Conservation (phyloP, 2,329 filamentous ascomycete genomes). For the Talaromyces sp. region DNA sequence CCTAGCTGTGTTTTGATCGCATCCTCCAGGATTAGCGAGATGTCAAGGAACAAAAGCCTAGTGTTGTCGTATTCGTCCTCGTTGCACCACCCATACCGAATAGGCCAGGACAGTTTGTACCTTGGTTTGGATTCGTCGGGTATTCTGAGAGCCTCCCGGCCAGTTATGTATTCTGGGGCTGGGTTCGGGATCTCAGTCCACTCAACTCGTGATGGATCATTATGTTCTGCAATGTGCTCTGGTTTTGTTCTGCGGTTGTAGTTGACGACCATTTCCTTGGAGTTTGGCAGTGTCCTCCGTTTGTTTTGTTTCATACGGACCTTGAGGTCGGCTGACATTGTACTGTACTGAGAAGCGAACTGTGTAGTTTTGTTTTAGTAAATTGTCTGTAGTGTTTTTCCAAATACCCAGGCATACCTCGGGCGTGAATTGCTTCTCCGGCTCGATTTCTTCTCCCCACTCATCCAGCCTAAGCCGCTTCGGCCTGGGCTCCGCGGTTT, state of each 20-base stretch:
- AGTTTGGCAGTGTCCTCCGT: slow-evolving; percentile 92
- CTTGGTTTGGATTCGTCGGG: slow-evolving; percentile 83
- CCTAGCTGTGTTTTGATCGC: slow-evolving; percentile 82
- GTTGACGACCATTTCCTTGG: slow-evolving; percentile 89
- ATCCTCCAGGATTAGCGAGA: slow-evolving; percentile 80
- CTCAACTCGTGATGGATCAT: slow-evolving; percentile 87
- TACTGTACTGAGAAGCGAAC: slow-evolving; percentile 64
- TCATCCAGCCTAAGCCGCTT: slow-evolving; percentile 58
- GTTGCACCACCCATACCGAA: slow-evolving; percentile 80
- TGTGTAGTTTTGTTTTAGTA: slow-evolving; percentile 19
- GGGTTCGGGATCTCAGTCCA: slow-evolving; percentile 78
- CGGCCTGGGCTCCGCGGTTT: slow-evolving; percentile 71
- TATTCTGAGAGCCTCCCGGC: slow-evolving; percentile 75
- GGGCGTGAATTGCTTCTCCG: slow-evolving; percentile 81
- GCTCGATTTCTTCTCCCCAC: slow-evolving; percentile 38
- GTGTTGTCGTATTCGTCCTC: slow-evolving; percentile 80
- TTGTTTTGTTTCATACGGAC: slow-evolving; percentile 89
- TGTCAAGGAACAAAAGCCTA: slow-evolving; percentile 76
- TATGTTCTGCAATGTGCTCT: slow-evolving; percentile 87
- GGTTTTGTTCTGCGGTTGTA: slow-evolving; percentile 82
- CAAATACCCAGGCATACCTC: slow-evolving; percentile 53
- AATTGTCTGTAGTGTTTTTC: neutral
- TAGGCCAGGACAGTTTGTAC: slow-evolving; percentile 90
- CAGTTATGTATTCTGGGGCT: slow-evolving; percentile 73
- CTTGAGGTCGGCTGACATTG: slow-evolving; percentile 82